These are phyloP conservation scores for Coemansia umbellata DNA, from an alignment of 192 early-diverging fungal species.

Conservation along the genomic window DNA sequence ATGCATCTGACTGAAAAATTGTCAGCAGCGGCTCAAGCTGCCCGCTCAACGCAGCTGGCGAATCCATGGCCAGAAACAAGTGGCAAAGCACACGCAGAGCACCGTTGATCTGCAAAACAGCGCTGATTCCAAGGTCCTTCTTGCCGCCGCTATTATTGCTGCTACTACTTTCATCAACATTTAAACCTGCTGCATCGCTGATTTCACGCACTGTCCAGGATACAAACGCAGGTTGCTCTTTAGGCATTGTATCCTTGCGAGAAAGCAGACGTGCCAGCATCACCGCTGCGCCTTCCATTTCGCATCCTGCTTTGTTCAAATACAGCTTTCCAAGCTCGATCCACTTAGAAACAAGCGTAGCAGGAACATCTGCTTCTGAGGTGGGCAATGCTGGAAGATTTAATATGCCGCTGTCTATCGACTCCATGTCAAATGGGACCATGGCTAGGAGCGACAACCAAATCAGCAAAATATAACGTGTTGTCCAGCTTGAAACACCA, in stretches of 20 bases:
- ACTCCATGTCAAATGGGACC: slow-evolving; percentile 92
- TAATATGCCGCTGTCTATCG: slow-evolving; percentile 68
- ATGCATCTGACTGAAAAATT: slow-evolving; percentile 43
- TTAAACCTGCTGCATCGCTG: slow-evolving; percentile 6
- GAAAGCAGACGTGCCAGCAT: slow-evolving; percentile 79
- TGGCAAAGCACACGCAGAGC: slow-evolving; percentile 44
- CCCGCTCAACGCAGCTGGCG: slow-evolving; percentile 1
- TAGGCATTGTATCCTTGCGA: slow-evolving; percentile 66
- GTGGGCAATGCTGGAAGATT: slow-evolving; percentile 12
- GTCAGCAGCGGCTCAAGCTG: slow-evolving; percentile 20
- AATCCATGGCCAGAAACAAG: slow-evolving; percentile 38
- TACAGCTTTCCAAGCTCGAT: slow-evolving; percentile 63
- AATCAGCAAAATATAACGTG: slow-evolving; percentile 76
- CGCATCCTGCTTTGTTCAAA: slow-evolving; percentile 73
- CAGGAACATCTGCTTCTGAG: background rate
- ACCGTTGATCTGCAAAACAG: slow-evolving; percentile 35
- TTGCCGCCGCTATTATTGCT: background rate
- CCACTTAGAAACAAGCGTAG: slow-evolving; percentile 65
- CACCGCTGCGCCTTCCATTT: slow-evolving; percentile 79
- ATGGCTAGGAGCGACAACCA: slow-evolving; percentile 95
- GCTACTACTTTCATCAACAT: background rate
- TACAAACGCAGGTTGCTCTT: slow-evolving; percentile 63
- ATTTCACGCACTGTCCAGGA: slow-evolving; percentile 60
- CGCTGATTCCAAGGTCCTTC: slow-evolving; percentile 16
- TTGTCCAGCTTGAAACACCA: slow-evolving; percentile 60